Conservation (phyloP, 2,329 filamentous ascomycete species). For the Tolypocladium album region DNA sequence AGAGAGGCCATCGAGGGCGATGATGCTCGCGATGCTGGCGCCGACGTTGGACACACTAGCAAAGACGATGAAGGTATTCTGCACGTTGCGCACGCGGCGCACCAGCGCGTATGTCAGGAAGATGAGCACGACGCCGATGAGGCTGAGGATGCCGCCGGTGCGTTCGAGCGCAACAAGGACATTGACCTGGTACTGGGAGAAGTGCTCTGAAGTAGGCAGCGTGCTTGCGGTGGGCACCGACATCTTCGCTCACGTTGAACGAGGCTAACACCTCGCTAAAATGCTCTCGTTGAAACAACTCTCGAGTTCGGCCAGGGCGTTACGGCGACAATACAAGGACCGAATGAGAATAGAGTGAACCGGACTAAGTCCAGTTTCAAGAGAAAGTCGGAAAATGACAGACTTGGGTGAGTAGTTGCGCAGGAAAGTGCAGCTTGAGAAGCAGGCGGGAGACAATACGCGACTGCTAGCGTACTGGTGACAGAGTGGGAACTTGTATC, state of each 20-base stretch:
- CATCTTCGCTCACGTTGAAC: background rate
- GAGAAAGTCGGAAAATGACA: background rate
- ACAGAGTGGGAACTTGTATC: background rate
- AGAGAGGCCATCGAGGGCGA: constrained; percentile 54
- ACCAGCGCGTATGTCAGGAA: constrained; percentile 40
- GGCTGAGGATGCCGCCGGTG: constrained; percentile 40
- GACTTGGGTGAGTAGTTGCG: background rate
- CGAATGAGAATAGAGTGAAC: background rate
- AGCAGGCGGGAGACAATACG: background rate
- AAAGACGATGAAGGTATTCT: constrained; percentile 52
- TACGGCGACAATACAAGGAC: background rate
- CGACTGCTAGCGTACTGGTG: background rate
- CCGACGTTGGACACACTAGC: constrained; percentile 49
- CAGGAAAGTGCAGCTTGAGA: background rate
- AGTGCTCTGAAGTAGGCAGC: constrained; percentile 9
- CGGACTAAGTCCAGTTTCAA: background rate
- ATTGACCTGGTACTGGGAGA: constrained; percentile 25
- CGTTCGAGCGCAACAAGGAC: constrained; percentile 39
- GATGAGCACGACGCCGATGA: constrained; percentile 39
- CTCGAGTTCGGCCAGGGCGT: background rate
- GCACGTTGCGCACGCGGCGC: constrained; percentile 44
- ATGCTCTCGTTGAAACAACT: accelerated
- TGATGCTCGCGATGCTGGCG: constrained; percentile 55
- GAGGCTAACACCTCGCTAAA: background rate
- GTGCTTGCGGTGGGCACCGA: background rate